These are phyloP conservation scores for Astrocystis sublimbata DNA, from an alignment of 495 filamentous ascomycete species.

Conservation along the genomic window DNA sequence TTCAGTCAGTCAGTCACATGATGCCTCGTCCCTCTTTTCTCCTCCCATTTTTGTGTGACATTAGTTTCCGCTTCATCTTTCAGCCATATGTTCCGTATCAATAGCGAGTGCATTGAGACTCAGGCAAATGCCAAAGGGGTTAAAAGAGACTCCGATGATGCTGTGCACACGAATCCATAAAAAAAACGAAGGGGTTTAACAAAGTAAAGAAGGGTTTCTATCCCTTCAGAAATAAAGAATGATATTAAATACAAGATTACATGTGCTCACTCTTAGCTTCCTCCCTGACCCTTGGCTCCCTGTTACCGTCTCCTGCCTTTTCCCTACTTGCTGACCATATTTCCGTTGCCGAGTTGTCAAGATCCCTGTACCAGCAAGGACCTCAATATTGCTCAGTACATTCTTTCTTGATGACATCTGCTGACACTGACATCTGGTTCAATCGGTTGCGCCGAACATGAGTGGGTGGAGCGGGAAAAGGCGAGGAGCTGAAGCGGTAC, in stretches of 20 bases:
- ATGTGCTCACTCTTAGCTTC: slow-evolving; percentile 6
- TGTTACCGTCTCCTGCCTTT: neutral
- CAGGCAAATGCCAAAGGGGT: neutral
- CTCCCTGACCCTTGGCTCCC: neutral
- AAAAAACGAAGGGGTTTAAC: slow-evolving; percentile 15
- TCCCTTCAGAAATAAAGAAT: slow-evolving; percentile 12
- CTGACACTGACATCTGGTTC: neutral
- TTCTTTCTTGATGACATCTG: neutral
- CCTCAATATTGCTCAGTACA: neutral
- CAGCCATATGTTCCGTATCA: neutral
- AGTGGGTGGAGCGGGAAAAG: slow-evolving; percentile 5
- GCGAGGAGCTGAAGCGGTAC: neutral
- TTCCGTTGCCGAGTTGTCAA: neutral
- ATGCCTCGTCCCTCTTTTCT: neutral
- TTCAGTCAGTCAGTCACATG: neutral
- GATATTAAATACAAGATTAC: slow-evolving; percentile 29
- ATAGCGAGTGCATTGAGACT: neutral
- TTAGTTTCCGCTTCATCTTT: neutral
- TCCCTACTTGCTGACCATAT: neutral
- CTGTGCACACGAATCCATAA: slow-evolving; percentile 16
- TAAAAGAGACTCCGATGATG: slow-evolving; percentile 8
- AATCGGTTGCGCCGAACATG: neutral
- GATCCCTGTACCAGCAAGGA: neutral
- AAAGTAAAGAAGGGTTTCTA: slow-evolving; percentile 16
- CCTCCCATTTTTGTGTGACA: neutral